These are phyloP conservation scores for Tylopilus felleus DNA, from an alignment of 768 basidiomycete species.

Conservation along the genomic window DNA sequence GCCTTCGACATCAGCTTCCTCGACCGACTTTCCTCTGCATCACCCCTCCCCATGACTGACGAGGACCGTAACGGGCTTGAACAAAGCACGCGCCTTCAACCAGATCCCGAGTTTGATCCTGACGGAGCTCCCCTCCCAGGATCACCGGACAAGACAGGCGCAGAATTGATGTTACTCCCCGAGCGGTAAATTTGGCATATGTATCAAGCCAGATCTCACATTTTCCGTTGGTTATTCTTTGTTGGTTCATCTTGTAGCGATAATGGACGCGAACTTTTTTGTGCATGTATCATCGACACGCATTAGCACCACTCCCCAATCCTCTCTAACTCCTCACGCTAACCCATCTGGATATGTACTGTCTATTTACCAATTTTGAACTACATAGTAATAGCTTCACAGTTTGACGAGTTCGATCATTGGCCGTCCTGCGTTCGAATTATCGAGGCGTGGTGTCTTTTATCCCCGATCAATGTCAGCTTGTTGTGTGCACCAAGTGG, in stretches of 20 bases:
- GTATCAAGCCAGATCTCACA: not conserved
- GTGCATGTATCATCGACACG: conserved; percentile 16
- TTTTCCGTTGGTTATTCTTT: conserved; percentile 1
- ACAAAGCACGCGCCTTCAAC: conserved; percentile 10
- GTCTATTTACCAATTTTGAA: conserved; percentile 8
- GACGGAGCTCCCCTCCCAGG: conserved; percentile 42
- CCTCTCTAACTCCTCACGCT: not conserved
- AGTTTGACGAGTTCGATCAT: not conserved
- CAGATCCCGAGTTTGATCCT: conserved; percentile 36
- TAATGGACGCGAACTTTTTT: conserved; percentile 16
- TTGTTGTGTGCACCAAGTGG: too few relatives aligned
- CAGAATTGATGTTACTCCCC: conserved; percentile 41
- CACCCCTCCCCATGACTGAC: conserved; percentile 37
- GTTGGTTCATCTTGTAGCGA: conserved; percentile 16
- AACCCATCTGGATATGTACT: conserved; percentile 18
- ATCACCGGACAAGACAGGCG: conserved; percentile 41
- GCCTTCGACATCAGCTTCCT: conserved; percentile 39
- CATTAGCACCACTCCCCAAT: conserved; percentile 10
- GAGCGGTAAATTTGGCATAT: conserved; percentile 36
- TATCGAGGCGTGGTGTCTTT: too few relatives aligned
- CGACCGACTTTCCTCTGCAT: conserved; percentile 37
- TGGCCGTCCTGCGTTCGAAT: too few relatives aligned
- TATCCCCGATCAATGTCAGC: too few relatives aligned
- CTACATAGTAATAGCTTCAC: not conserved
- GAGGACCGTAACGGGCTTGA: conserved; percentile 23